Conservation (phyloP, 371 early-diverging fungal genomes). For the Mucor racemosus region DNA sequence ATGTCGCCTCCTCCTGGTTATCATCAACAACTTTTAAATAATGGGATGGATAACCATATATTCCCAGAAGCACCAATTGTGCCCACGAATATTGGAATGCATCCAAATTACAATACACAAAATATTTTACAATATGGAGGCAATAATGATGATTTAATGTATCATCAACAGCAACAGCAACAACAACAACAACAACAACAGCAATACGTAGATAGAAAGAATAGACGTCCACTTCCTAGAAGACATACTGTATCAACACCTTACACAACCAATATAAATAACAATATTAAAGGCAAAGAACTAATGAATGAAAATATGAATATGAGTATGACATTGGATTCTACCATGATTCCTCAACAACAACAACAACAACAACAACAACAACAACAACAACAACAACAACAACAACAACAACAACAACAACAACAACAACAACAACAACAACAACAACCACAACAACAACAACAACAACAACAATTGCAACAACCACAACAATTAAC, state of each 20-base stretch:
- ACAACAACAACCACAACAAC: not conserved
- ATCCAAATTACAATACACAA: constrained; percentile 1
- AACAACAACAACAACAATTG: constrained; percentile 5
- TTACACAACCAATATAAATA: constrained; percentile 22
- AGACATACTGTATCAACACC: constrained; percentile 55
- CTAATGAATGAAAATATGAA: constrained; percentile 6
- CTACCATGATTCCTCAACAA: not conserved
- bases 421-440: constrained; percentile 3
- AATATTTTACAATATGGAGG: constrained; percentile 12
- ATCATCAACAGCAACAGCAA: constrained; percentile 12
- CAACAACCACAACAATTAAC: not conserved
- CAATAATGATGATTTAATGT: constrained; percentile 6
- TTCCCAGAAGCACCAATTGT: constrained; percentile 14
- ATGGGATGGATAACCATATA: not conserved
- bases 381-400: not conserved
- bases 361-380: constrained; percentile 7
- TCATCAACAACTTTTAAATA: constrained; percentile 2
- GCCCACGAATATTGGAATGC: constrained; percentile 14
- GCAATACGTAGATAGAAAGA: constrained; percentile 19
- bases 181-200: constrained; percentile 11
- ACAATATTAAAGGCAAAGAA: constrained; percentile 11
- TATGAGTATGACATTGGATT: not conserved
- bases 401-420: not conserved
- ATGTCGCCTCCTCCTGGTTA: constrained; percentile 14
- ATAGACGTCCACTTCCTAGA: constrained; percentile 39